Base-by-base conservation (phyloP, 768 basidiomycete species). In the Cantharellus cinnabarinus region DNA sequence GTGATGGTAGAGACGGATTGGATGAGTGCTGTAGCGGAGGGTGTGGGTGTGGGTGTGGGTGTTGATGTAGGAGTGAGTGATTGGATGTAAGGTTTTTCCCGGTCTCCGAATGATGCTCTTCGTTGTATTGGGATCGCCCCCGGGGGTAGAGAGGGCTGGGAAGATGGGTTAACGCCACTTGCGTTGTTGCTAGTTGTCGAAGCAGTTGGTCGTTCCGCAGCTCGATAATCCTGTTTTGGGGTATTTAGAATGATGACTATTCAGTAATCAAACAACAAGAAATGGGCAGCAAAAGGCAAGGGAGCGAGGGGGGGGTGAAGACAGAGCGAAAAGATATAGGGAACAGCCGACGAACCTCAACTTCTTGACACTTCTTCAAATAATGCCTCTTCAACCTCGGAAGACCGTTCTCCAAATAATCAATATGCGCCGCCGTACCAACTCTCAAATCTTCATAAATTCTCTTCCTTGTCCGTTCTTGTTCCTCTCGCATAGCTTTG, bases 381-480 rank as follows among this genome's bases (percentile, higher is more conserved):
- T 95, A 95, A 48, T 76, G 71, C 56, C 79, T 75, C 72, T 89
- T 91, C 57, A 93, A 70, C 65, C 80, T 83, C 1, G 90, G 90
- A 4, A 93, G 73, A n/a, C 76, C 73, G 58, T 75, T 79, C 66
- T 89, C 87, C 5, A 82, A 81, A 66, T 81, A 90, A 40, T 94
- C 90, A 40, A 77, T 77, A 68, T 94, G 90, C 41, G 83, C 79
- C 58, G 70, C 64, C n/a, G 74, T 73, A 0, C 89, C 87, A 4
- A 80, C 80, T 68, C 89, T 90, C 59, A 93, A 70, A 67, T 93
- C 90, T 66, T 94, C 90, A 68, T 85, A 89, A 68, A 95, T 84
- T 37, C 88, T 81, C 67, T 88, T 87, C 53, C 87, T 77, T n/a
- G 89, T 93, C 42, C 91, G 79, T 58, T 89, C 87, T 72, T 94